Conservation (phyloP, 2,329 filamentous ascomycete species). For the Fusarium algeriense region DNA sequence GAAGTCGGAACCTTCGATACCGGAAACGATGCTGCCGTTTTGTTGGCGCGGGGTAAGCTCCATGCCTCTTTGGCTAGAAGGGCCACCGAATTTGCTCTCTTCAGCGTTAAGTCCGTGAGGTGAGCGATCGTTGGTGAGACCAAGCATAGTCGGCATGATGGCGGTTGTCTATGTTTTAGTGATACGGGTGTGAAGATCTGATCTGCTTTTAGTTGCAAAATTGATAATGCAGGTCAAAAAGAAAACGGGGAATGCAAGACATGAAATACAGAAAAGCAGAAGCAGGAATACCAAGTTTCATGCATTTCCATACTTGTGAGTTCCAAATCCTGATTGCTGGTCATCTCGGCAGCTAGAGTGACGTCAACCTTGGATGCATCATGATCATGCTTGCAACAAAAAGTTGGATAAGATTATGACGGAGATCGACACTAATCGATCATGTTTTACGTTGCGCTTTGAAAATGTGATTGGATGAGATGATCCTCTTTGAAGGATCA, state of each 20-base stretch:
- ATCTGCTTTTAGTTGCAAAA: conserved; percentile 16
- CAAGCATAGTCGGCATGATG: conserved; percentile 48
- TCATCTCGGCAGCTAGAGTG: conserved; percentile 37
- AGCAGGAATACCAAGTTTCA: conserved; percentile 24
- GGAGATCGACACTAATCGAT: conserved; percentile 39
- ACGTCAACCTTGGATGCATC: conserved; percentile 42
- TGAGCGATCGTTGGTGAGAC: conserved; percentile 45
- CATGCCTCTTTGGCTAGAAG: conserved; percentile 34
- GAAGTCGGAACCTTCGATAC: conserved; percentile 44
- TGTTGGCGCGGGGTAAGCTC: conserved; percentile 33
- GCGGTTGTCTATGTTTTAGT: conserved; percentile 6
- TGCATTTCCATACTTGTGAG: conserved; percentile 40
- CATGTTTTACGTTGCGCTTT: conserved; percentile 18
- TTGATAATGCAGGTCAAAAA: background rate
- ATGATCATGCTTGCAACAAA: conserved; percentile 20
- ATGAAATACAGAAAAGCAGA: conserved; percentile 20
- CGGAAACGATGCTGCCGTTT: conserved; percentile 35
- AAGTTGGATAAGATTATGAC: conserved; percentile 43
- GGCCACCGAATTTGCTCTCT: conserved; percentile 32
- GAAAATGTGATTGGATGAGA: conserved; percentile 13
- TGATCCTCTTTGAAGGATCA: conserved; percentile 1
- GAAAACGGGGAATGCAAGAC: conserved; percentile 15
- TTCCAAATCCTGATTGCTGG: conserved; percentile 48
- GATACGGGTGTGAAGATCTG: conserved; percentile 6
- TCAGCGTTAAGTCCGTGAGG: conserved; percentile 39